Base-by-base conservation (phyloP, 169 alveolate genomes). In the Cryptosporidium xiaoi region DNA sequence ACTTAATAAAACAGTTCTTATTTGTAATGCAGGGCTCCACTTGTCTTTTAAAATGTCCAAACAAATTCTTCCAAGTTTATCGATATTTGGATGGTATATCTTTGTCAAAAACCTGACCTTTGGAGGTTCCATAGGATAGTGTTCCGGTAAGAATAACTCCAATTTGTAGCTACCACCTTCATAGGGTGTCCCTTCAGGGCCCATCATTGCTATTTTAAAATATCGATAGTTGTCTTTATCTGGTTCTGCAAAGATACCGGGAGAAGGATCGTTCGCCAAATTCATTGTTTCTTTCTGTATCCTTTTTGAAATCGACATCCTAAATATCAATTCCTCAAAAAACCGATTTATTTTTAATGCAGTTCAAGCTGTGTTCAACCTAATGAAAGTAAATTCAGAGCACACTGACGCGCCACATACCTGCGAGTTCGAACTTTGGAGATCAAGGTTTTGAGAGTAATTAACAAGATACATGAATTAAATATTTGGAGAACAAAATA, bases 51-150 rank as follows among this genome's bases (percentile, higher is more conserved):
- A 91, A 64, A 97, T 97, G 92, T 98, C 99, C 82, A 98, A 92
- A 90, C 99, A 98, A 67, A 98, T 98, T 84, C 99, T 94, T 27
- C 99, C 99, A 84, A 97, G 95, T 87, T 96, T 97, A 92, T 98
- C 99, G 62, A 97, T 97, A 93, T 98, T 98, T 5, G 99, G 99
- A 91, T 98, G 99, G 90, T 97, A 98, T 84, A 98, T 98, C 92
- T 96, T 96, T 83, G 99, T 97, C 66, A 94, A 94, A 91, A 97
- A 97, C 51, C 99, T 96, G 51, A 96, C 98, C 90, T 97, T 97
- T 7, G 99, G 99, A 6, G 99, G 99, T 82, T 96, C 98, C 99
- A 97, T 97, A n/a, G 99, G 99, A 84, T 98, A 98, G 82, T 97
- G 98, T 65, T 97, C 99, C 16, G 99, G 98, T 69, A 98, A 94